Percentiles rank a stretch among this genome's conserved stretches.
Evolutionary conservation across 2,329 filamentous ascomycete genomes (phyloP).

Genomic region (Fusarium sacchari): DNA sequence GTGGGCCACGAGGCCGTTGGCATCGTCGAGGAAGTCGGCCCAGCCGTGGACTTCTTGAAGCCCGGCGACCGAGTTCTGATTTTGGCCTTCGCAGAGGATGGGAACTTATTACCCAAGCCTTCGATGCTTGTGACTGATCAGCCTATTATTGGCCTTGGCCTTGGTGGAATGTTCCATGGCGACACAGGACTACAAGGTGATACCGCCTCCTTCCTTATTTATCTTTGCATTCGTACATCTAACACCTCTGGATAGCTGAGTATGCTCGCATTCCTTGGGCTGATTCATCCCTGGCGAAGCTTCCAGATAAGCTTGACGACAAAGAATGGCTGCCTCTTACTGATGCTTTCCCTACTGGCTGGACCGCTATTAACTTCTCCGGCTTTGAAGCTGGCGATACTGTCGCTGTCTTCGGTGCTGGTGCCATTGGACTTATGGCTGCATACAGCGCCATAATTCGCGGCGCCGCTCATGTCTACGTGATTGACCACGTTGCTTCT

Average conservation of each 20-base stretch:
- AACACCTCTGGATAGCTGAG: slow-evolving; percentile 2
- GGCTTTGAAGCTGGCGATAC: slow-evolving; percentile 20
- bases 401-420: slow-evolving; percentile 25
- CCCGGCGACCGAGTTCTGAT: slow-evolving; percentile 7
- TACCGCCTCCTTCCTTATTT: rapidly evolving
- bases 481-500: slow-evolving; percentile 14
- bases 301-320: background rate
- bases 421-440: slow-evolving; percentile 14
- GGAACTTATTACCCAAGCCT: background rate
- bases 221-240: rapidly evolving
- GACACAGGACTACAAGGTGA: slow-evolving; percentile 1
- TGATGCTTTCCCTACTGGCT: slow-evolving; percentile 22
- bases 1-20: slow-evolving; percentile 5
- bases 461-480: slow-evolving; percentile 22
- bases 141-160: background rate
- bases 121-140: background rate
- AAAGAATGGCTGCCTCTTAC: slow-evolving; percentile 12
- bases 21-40: slow-evolving; percentile 1
- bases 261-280: slow-evolving; percentile 10
- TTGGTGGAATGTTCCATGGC: background rate
- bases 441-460: slow-evolving; percentile 28
- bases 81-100: background rate
- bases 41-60: slow-evolving; percentile 12
- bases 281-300: slow-evolving; percentile 4
- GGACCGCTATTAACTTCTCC: slow-evolving; percentile 1